Evolutionary conservation across 108 stramenopile species (phyloP), one percentile per base, ranked within the genome.

Genomic region (Hondaea fermentalgiana): DNA sequence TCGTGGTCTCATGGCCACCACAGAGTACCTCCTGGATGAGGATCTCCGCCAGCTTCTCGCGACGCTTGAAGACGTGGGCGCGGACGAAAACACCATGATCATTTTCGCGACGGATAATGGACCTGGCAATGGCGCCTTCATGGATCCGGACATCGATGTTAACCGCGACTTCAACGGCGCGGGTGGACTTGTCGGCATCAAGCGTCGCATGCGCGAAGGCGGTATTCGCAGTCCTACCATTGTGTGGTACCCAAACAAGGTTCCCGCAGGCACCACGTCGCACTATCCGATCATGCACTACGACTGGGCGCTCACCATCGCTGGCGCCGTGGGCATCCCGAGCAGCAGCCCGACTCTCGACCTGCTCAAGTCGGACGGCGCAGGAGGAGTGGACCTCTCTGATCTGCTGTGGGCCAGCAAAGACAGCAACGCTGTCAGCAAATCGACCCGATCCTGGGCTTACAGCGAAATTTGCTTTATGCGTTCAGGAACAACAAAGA

Each of bases 71-170:
- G 76, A 47, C n/a, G 51, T 53, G 12, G 76, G 76, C 45, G 51
- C 51, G 12, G 76, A 83, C n/a, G 23, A 83, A 45, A 83, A 83
- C 23, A 83, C 76, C 19, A 53, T 83, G 51, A 53, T 83, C 51
- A 53, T 83, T 17, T 83, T 83, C 23, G 76, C 76, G 10, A 53
- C 76, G n/a, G 76, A 83, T 45, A 83, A 83, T 45, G 76, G 76
- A 6, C 76, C 76, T 12, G 12, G 51, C 45, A 83, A 8, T 12
- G 76, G 51, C 19, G 76, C 76, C 51, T 83, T 83, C 49, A 53
- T 53, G 51, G 76, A 83, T 4, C n/a, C 45, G 14, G n/a, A 83
- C n/a, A 8, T 25, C 51, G 51, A 83, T 45, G 43, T 45, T 16
- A 17, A 53, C 16, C 76, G 76, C 25, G 76, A 83, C 23, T 17